Evolutionary conservation across 2,329 filamentous ascomycete species (phyloP).

Genomic region (Fusarium nygamai): DNA sequence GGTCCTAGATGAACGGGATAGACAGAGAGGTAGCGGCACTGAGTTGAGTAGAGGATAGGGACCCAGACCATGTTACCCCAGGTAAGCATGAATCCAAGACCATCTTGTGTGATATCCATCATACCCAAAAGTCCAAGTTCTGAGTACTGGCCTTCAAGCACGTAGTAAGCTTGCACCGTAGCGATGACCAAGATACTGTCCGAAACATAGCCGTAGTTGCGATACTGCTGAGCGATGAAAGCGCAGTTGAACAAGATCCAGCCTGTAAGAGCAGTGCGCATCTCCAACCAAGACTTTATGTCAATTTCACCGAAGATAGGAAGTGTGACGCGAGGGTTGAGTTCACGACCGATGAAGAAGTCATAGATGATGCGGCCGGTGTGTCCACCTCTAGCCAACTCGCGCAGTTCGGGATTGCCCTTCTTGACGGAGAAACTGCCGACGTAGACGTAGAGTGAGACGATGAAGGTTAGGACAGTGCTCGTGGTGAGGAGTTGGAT

Average conservation of each 20-base stretch:
- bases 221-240: slow-evolving; percentile 87
- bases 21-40: slow-evolving; percentile 82
- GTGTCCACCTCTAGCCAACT: slow-evolving; percentile 81
- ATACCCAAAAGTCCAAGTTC: slow-evolving; percentile 87
- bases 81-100: slow-evolving; percentile 90
- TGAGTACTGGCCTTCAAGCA: slow-evolving; percentile 84
- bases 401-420: slow-evolving; percentile 74
- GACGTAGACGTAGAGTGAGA: slow-evolving; percentile 81
- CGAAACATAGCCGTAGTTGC: slow-evolving; percentile 79
- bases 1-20: slow-evolving; percentile 80
- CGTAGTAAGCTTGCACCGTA: slow-evolving; percentile 79
- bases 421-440: slow-evolving; percentile 80
- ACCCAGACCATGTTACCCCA: slow-evolving; percentile 94
- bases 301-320: slow-evolving; percentile 85
- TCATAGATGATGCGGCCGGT: slow-evolving; percentile 88
- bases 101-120: slow-evolving; percentile 90
- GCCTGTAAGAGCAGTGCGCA: slow-evolving; percentile 85
- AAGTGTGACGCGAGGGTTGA: slow-evolving; percentile 83
- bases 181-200: slow-evolving; percentile 85
- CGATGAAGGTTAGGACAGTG: slow-evolving; percentile 74
- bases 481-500: slow-evolving; percentile 84
- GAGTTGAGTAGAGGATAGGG: slow-evolving; percentile 85
- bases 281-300: slow-evolving; percentile 86
- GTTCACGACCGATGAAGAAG: slow-evolving; percentile 94
- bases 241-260: slow-evolving; percentile 86